Conservation (phyloP, 2,329 filamentous ascomycete genomes). For the Teratosphaeria viscida region DNA sequence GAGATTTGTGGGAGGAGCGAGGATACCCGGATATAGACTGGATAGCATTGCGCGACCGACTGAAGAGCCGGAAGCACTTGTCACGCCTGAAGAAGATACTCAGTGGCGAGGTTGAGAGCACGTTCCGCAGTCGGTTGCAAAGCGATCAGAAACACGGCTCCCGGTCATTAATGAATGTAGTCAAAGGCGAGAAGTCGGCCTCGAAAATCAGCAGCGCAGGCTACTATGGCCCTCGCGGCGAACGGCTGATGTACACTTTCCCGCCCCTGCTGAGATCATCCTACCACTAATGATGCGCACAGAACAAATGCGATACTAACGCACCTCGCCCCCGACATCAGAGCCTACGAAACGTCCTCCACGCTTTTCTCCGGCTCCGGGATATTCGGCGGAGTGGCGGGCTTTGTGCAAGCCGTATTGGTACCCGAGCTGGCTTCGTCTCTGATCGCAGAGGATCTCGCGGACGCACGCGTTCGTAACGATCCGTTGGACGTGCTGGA, state of each 20-base stretch:
- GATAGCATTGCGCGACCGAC: constrained; percentile 14
- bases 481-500: constrained; percentile 2
- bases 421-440: constrained; percentile 27
- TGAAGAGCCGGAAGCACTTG: constrained; percentile 12
- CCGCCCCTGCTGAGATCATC: not conserved
- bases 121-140: constrained; percentile 17
- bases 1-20: constrained; percentile 17
- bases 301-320: constrained; percentile 25
- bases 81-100: constrained; percentile 13
- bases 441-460: constrained; percentile 26
- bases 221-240: constrained; percentile 28
- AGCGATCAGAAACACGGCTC: constrained; percentile 1
- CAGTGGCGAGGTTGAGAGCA: constrained; percentile 11
- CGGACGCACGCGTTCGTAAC: constrained; percentile 8
- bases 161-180: not conserved
- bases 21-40: constrained; percentile 27
- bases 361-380: constrained; percentile 22
- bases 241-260: constrained; percentile 22
- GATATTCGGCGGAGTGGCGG: constrained; percentile 24
- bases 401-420: constrained; percentile 26
- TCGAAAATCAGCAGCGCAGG: constrained; percentile 11
- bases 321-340: constrained; percentile 18
- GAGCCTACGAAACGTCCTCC: constrained; percentile 19
- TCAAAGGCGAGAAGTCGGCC: constrained; percentile 5
- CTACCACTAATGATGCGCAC: constrained; percentile 1